phyloP scores from a whole-genome alignment of 169 alveolate species.

The Ichthyophthirius multifiliis region DNA sequence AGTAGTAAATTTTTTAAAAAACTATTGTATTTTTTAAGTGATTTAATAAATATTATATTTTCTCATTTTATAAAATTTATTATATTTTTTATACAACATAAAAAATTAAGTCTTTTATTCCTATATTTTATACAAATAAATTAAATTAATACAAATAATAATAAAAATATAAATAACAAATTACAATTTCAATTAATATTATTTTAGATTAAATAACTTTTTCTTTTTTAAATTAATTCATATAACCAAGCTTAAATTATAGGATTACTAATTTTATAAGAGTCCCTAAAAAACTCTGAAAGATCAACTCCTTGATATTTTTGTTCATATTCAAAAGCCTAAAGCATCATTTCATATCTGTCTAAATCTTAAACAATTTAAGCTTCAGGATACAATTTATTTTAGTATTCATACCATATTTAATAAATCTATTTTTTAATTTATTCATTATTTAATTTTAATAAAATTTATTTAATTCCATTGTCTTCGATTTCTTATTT shows the following conservation, averaged over 20 bases:
- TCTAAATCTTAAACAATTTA: constrained; percentile 19
- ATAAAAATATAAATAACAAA: too few relatives aligned
- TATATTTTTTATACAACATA: too few relatives aligned
- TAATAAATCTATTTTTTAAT: constrained; percentile 2
- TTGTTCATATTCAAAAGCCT: constrained; percentile 18
- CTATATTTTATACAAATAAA: too few relatives aligned
- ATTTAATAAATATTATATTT: too few relatives aligned
- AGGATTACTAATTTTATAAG: neutral
- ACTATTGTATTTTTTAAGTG: too few relatives aligned
- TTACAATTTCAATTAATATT: too few relatives aligned
- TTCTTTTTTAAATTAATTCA: neutral
- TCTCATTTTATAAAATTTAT: too few relatives aligned
- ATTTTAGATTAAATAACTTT: neutral
- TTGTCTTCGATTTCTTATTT: constrained; percentile 12
- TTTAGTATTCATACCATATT: constrained; percentile 19
- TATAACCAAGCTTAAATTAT: neutral
- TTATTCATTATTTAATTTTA: neutral
- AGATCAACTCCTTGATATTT: neutral
- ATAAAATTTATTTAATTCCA: constrained; percentile 7
- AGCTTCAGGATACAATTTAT: constrained; percentile 13
- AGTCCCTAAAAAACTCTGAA: neutral
- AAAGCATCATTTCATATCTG: constrained; percentile 11
- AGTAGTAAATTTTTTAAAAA: too few relatives aligned
- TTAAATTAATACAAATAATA: too few relatives aligned
- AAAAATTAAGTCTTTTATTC: too few relatives aligned